Conservation (phyloP, 2,329 filamentous ascomycete species). For the Colletotrichum lini region DNA sequence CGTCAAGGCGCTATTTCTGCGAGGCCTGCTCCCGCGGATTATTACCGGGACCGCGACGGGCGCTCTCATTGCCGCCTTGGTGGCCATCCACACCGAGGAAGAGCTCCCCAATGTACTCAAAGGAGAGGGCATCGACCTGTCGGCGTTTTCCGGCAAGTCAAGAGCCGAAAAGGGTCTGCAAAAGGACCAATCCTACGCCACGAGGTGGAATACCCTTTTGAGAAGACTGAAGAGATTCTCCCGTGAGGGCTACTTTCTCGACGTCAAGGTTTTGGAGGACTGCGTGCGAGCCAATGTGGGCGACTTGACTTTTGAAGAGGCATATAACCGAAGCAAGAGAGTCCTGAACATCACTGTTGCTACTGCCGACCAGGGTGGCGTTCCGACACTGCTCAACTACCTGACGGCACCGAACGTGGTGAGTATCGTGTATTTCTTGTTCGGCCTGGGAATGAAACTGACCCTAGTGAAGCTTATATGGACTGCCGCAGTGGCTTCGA, state of each 20-base stretch:
- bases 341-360: slow-evolving; percentile 94
- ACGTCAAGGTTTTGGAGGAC: slow-evolving; percentile 85
- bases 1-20: slow-evolving; percentile 86
- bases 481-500: slow-evolving; percentile 84
- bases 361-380: slow-evolving; percentile 79
- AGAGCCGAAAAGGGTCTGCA: slow-evolving; percentile 50
- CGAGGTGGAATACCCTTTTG: slow-evolving; percentile 71
- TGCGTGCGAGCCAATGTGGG: slow-evolving; percentile 89
- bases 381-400: slow-evolving; percentile 91
- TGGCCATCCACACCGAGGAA: slow-evolving; percentile 88
- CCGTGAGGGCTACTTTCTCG: slow-evolving; percentile 85
- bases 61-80: slow-evolving; percentile 88
- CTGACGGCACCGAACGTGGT: slow-evolving; percentile 94
- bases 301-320: slow-evolving; percentile 93
- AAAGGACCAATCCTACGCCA: slow-evolving; percentile 56
- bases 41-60: slow-evolving; percentile 94
- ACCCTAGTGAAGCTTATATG: slow-evolving; percentile 74
- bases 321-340: slow-evolving; percentile 86
- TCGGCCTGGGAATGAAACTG: slow-evolving; percentile 12
- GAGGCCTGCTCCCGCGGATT: slow-evolving; percentile 87
- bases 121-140: slow-evolving; percentile 85
- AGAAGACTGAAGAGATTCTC: slow-evolving; percentile 79
- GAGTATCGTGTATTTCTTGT: slow-evolving; percentile 55
- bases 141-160: slow-evolving; percentile 72
- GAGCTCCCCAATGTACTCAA: slow-evolving; percentile 84